Evolutionary conservation across 1,284 basidiomycete species (phyloP).

Genomic region (Apiotrichum porosum): DNA sequence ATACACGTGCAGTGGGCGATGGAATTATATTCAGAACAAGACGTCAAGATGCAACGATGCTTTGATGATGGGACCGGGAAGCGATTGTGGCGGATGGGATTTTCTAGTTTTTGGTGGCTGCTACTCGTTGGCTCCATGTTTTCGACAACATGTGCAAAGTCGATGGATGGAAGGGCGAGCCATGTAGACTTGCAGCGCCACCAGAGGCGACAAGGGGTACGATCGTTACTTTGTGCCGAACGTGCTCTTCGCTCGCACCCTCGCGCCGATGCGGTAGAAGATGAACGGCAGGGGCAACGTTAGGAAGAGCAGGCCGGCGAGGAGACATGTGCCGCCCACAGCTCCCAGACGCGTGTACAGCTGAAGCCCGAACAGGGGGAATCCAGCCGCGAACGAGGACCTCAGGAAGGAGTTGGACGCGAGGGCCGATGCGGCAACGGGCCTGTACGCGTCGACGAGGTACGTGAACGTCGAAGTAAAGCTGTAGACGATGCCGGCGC

Average conservation of each 20-base stretch:
- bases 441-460: conserved; percentile 58
- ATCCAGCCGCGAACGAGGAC: conserved; percentile 63
- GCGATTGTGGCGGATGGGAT: too few species aligned
- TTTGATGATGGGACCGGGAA: too few species aligned
- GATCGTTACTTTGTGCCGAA: conserved; percentile 5
- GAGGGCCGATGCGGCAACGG: conserved; percentile 71
- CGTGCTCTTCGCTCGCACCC: conserved; percentile 23
- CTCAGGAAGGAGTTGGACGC: conserved; percentile 66
- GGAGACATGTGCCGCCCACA: conserved; percentile 68
- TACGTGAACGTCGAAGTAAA: conserved; percentile 66
- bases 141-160: too few species aligned
- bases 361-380: conserved; percentile 56
- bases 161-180: too few species aligned
- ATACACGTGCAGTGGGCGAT: too few species aligned
- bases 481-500: conserved; percentile 53
- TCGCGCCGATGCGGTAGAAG: conserved; percentile 43
- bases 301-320: conserved; percentile 64
- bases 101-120: too few species aligned
- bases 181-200: too few species aligned
- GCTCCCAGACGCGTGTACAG: conserved; percentile 56
- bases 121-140: too few species aligned
- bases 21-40: too few species aligned
- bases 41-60: too few species aligned
- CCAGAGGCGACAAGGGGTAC: too few species aligned
- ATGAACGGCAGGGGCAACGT: conserved; percentile 65